These are phyloP conservation scores for Alnus rubra DNA, from an alignment of 306 rosid genomes.

Conservation along the genomic window DNA sequence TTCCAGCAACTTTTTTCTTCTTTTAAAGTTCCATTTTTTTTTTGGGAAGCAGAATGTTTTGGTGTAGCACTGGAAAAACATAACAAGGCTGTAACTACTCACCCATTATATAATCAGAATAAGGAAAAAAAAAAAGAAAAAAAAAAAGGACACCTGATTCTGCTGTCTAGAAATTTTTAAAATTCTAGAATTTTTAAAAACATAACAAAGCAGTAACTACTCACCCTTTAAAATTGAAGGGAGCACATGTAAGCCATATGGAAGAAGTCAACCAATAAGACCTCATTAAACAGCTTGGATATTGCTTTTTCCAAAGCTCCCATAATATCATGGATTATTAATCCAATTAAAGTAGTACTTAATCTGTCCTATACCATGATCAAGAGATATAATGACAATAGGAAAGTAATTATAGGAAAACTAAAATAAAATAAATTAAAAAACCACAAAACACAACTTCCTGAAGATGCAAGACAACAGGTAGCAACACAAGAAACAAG, in stretches of 20 bases:
- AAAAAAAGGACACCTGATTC: background rate
- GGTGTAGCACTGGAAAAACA: background rate
- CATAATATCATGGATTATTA: background rate
- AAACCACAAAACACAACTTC: background rate
- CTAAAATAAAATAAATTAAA: background rate
- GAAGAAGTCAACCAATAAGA: background rate
- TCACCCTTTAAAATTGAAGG: background rate
- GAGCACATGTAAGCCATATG: background rate
- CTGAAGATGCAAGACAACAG: background rate
- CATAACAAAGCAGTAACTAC: too few species aligned
- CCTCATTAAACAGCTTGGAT: background rate
- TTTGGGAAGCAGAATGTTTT: background rate
- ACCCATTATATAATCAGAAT: background rate
- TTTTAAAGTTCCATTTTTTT: background rate
- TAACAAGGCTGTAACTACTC: background rate
- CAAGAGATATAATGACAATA: background rate
- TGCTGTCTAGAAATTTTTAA: too few species aligned
- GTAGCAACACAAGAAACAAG: background rate
- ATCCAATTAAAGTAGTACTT: background rate
- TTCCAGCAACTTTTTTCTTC: background rate
- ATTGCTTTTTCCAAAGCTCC: background rate
- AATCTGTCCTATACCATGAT: background rate
- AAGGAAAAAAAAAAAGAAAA: too few species aligned
- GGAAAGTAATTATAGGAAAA: background rate
- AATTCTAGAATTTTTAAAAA: too few species aligned